These are phyloP conservation scores for Neurospora sp. DNA, from an alignment of 495 filamentous ascomycete species.

Conservation along the genomic window DNA sequence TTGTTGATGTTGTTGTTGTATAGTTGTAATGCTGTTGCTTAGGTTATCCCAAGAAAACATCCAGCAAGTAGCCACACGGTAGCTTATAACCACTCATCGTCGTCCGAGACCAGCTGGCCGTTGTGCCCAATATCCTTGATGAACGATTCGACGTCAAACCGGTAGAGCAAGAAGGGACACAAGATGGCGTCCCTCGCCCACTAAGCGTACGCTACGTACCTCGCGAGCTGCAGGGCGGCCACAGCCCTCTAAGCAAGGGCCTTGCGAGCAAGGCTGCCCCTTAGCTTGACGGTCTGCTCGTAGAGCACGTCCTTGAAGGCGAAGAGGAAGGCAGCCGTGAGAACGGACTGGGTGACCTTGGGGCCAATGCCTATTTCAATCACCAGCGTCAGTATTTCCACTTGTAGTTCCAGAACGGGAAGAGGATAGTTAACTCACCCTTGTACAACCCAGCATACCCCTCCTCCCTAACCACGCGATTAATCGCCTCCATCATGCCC, in stretches of 20 bases:
- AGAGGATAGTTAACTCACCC: conserved; percentile 43
- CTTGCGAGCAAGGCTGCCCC: conserved; percentile 31
- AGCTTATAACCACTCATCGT: background rate
- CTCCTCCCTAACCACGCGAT: conserved; percentile 73
- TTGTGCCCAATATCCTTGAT: no score
- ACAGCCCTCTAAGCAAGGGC: conserved; percentile 17
- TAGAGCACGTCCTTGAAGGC: conserved; percentile 88
- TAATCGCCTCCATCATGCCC: conserved; percentile 63
- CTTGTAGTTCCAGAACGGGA: background rate
- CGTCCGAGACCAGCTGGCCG: background rate
- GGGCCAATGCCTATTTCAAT: conserved; percentile 64
- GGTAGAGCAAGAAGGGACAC: background rate
- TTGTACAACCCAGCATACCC: conserved; percentile 86
- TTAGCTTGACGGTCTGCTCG: conserved; percentile 41
- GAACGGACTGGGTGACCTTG: conserved; percentile 91
- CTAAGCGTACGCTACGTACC: background rate
- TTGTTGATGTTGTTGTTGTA: background rate
- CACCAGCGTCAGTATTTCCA: no score
- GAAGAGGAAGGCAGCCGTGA: conserved; percentile 94
- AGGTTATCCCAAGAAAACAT: no score
- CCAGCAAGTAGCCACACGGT: no score
- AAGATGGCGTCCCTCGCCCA: background rate
- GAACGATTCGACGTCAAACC: background rate
- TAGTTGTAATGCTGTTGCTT: no score
- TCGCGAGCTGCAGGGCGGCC: background rate